These are phyloP conservation scores for Peronospora belbahrii DNA, from an alignment of 352 stramenopile genomes.

Conservation along the genomic window DNA sequence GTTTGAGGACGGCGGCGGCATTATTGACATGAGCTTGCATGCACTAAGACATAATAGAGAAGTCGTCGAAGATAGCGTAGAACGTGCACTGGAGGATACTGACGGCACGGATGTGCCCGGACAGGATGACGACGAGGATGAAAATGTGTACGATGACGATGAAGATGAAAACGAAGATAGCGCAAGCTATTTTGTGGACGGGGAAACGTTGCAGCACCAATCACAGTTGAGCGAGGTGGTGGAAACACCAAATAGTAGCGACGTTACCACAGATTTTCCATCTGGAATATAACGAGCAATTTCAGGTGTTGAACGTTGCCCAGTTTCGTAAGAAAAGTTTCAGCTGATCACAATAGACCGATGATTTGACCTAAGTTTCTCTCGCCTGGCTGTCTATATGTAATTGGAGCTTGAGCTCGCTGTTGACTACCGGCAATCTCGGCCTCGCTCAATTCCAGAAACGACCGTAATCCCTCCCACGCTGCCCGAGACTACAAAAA, in stretches of 20 bases:
- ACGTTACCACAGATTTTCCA: conserved; percentile 13
- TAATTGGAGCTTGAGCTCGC: conserved; percentile 37
- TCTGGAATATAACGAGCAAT: conserved; percentile 21
- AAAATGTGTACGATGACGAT: conserved; percentile 53
- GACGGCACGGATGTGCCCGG: conserved; percentile 33
- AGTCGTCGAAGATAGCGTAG: conserved; percentile 20
- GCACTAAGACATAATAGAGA: conserved; percentile 14
- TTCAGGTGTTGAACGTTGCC: conserved; percentile 3
- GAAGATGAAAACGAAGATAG: conserved; percentile 35
- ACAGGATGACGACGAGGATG: conserved; percentile 36
- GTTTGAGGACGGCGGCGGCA: conserved; percentile 74
- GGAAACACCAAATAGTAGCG: neutral
- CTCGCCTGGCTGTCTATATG: conserved; percentile 64
- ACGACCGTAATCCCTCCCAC: conserved; percentile 65
- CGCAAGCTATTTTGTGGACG: conserved; percentile 8
- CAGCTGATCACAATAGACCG: conserved; percentile 45
- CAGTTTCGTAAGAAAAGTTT: conserved; percentile 7
- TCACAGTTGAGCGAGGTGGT: neutral
- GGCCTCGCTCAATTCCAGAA: conserved; percentile 46
- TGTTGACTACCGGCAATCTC: conserved; percentile 53
- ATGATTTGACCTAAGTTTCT: conserved; percentile 61
- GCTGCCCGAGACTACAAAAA: conserved; percentile 46
- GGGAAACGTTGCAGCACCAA: conserved; percentile 7
- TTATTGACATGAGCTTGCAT: conserved; percentile 66
- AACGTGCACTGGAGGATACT: conserved; percentile 24